Conservation (phyloP, 345 rosid genomes). For the Chamaenerion angustifolium region DNA sequence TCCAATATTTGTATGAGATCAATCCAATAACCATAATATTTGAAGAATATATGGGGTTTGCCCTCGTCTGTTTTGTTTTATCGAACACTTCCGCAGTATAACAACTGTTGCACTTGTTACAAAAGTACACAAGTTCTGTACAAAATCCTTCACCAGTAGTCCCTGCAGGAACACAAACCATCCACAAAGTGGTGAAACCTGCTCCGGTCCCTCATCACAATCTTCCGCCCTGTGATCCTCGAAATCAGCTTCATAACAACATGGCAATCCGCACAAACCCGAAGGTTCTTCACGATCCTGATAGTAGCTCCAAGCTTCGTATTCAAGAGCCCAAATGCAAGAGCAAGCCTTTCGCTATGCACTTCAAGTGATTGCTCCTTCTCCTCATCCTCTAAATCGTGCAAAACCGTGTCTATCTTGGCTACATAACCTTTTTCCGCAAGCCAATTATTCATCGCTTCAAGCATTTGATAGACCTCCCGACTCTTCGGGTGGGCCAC, state of each 20-base stretch:
- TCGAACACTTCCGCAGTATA: too few relatives aligned
- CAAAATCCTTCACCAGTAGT: slow-evolving; percentile 54
- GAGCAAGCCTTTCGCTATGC: slow-evolving; percentile 62
- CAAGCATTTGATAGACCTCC: slow-evolving; percentile 35
- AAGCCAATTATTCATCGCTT: slow-evolving; percentile 33
- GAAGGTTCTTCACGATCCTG: slow-evolving; percentile 51
- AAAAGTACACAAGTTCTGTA: too few relatives aligned
- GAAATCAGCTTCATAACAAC: slow-evolving; percentile 42
- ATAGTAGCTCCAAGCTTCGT: slow-evolving; percentile 36
- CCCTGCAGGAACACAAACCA: slow-evolving; percentile 64
- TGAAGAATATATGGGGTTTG: too few relatives aligned
- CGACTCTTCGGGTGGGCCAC: slow-evolving; percentile 29
- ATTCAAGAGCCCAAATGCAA: slow-evolving; percentile 55
- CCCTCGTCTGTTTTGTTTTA: too few relatives aligned
- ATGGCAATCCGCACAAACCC: slow-evolving; percentile 63
- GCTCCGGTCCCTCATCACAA: slow-evolving; percentile 65
- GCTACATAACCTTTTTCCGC: slow-evolving; percentile 22
- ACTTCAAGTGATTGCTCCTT: slow-evolving; percentile 49
- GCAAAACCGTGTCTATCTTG: slow-evolving; percentile 33
- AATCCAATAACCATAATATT: too few relatives aligned
- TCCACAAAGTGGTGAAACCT: slow-evolving; percentile 65
- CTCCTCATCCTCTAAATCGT: slow-evolving; percentile 32
- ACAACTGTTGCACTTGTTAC: too few relatives aligned
- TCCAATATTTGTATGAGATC: too few relatives aligned
- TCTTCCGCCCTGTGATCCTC: slow-evolving; percentile 43